A percentile compares a stretch with the other conserved stretches of the same genome.
Evolutionary conservation across 257 asterid species (phyloP).

Genomic region (Przewalskia tangutica): DNA sequence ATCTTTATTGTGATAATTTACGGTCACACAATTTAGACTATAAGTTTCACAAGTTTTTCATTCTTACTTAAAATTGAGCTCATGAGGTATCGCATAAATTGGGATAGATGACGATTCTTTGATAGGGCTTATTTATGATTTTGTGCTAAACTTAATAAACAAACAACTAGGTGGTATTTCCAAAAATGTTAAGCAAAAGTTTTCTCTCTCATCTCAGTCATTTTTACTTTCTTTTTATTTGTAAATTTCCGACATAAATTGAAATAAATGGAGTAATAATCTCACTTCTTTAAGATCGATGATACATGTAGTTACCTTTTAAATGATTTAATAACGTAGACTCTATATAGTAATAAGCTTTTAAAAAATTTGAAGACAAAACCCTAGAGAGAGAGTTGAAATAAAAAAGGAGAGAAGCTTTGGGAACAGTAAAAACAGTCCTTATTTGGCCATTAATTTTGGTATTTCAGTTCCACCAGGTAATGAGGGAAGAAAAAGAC

Average conservation of each 20-base stretch:
- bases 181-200: too few relatives aligned
- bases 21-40: background rate
- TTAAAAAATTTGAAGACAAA: constrained; percentile 15
- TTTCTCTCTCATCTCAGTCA: too few relatives aligned
- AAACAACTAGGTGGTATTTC: too few relatives aligned
- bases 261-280: background rate
- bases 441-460: constrained; percentile 19
- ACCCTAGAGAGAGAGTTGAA: background rate
- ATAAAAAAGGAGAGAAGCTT: constrained; percentile 5
- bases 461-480: constrained; percentile 23
- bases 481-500: background rate
- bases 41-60: background rate
- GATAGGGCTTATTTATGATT: too few relatives aligned
- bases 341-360: too few relatives aligned
- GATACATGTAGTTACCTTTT: background rate
- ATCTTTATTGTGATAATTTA: background rate
- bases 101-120: too few relatives aligned
- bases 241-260: too few relatives aligned
- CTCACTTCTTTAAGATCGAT: background rate
- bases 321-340: background rate
- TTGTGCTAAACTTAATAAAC: too few relatives aligned
- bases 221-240: too few relatives aligned
- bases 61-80: background rate
- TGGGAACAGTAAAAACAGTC: background rate
- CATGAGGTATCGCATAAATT: too few relatives aligned